Conservation (phyloP, 2,329 filamentous ascomycete species). For the Stagonosporopsis chrysanthemi region DNA sequence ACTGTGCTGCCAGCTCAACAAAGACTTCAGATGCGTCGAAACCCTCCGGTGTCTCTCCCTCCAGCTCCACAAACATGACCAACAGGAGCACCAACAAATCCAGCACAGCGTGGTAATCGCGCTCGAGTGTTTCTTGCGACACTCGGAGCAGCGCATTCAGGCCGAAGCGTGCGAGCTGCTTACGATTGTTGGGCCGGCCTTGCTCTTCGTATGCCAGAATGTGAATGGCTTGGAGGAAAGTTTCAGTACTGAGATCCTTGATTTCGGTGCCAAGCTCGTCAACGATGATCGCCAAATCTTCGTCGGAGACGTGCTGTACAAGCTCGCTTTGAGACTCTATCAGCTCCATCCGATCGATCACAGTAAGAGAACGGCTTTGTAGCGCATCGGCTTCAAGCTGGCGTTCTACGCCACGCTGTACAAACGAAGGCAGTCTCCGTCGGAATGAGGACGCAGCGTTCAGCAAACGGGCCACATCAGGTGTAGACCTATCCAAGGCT, state of each 20-base stretch:
- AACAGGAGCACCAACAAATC: slow-evolving; percentile 83
- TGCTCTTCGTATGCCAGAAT: slow-evolving; percentile 54
- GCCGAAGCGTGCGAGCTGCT: slow-evolving; percentile 75
- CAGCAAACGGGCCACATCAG: slow-evolving; percentile 69
- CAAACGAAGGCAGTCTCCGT: slow-evolving; percentile 72
- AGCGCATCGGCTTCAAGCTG: slow-evolving; percentile 77
- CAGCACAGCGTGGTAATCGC: slow-evolving; percentile 77
- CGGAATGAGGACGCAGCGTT: slow-evolving; percentile 74
- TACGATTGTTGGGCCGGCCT: slow-evolving; percentile 51
- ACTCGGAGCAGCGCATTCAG: slow-evolving; percentile 76
- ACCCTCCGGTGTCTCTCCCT: slow-evolving; percentile 72
- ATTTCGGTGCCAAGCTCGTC: slow-evolving; percentile 65
- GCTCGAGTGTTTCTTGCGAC: slow-evolving; percentile 77
- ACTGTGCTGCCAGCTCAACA: slow-evolving; percentile 63
- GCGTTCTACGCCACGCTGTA: slow-evolving; percentile 71
- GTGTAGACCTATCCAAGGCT: slow-evolving; percentile 45
- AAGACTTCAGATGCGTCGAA: slow-evolving; percentile 70
- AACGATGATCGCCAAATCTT: slow-evolving; percentile 66
- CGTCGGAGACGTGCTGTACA: slow-evolving; percentile 79
- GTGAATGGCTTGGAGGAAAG: slow-evolving; percentile 61
- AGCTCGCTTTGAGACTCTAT: slow-evolving; percentile 84
- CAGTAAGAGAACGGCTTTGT: slow-evolving; percentile 67
- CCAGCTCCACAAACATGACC: slow-evolving; percentile 75
- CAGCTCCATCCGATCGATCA: slow-evolving; percentile 73
- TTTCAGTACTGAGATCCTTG: slow-evolving; percentile 57